phyloP scores from a whole-genome alignment of 495 filamentous ascomycete species.

The Xylaria nigripes region DNA sequence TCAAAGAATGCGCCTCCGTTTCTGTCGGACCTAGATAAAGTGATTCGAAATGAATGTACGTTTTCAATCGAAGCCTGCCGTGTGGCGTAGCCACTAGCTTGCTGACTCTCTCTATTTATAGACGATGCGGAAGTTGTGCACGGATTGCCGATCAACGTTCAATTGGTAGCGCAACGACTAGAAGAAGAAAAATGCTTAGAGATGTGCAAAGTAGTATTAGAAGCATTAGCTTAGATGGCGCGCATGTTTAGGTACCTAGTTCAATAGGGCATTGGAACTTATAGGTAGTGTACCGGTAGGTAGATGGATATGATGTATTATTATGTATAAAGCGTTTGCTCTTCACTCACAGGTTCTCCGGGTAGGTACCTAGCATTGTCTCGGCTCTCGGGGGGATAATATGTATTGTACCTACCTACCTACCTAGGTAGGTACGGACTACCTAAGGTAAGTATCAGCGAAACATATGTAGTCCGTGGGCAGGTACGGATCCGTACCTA shows the following conservation, averaged over 20 bases:
- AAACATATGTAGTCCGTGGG: too few relatives aligned
- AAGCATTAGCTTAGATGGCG: conserved; percentile 28
- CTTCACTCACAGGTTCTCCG: too few relatives aligned
- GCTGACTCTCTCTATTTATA: conserved; percentile 4
- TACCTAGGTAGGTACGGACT: too few relatives aligned
- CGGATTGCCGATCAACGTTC: conserved; percentile 70
- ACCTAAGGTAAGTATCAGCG: too few relatives aligned
- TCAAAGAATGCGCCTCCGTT: conserved; percentile 43
- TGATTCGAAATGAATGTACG: conserved; percentile 63
- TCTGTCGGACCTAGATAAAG: conserved; percentile 58
- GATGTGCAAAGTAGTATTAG: conserved; percentile 61
- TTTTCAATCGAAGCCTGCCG: neutral
- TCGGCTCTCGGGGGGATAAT: too few relatives aligned
- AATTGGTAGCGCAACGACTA: conserved; percentile 68
- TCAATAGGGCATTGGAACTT: too few relatives aligned
- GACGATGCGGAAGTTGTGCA: conserved; percentile 64
- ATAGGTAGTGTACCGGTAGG: too few relatives aligned
- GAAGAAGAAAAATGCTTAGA: conserved; percentile 81
- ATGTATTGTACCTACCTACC: too few relatives aligned
- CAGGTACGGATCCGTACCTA: too few relatives aligned
- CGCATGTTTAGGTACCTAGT: neutral
- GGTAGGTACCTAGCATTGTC: too few relatives aligned
- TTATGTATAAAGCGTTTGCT: too few relatives aligned
- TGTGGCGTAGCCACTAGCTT: neutral
- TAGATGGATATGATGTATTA: too few relatives aligned